Evolutionary conservation across 225 moss, liverwort and hornwort species (phyloP), one percentile per base, ranked within the genome.

Genomic region (Bryum argenteum): DNA sequence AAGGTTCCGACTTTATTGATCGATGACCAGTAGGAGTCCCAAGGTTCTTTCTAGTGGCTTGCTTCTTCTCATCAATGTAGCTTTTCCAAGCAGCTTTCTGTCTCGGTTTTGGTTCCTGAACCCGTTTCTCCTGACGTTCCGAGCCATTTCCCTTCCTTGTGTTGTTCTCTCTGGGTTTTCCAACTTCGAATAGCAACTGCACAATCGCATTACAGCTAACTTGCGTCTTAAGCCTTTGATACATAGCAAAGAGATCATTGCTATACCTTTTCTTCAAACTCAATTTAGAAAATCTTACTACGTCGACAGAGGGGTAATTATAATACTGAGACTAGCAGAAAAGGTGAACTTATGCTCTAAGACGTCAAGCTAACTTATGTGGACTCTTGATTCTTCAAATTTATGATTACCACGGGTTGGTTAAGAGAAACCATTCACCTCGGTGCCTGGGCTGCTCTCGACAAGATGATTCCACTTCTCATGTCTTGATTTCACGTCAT

Each of bases 21-120:
- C 57, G 67, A 58, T 61, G 42, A 4, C 55, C 72, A 58, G 38
- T 56, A 38, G 52, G 62, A 79, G 47, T n/a, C 65, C 80, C 86
- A 18, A 78, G 15, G 57, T 75, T 80, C 57, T 78, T 80, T 69
- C 61, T 54, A 52, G 60, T 72, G 22, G 50, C 65, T 62, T 77
- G 71, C 41, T 80, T 83, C 54, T 78, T 83, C 58, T 81, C 83
- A 78, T 76, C 83, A 54, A 83, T 75, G 26, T 87, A 87, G 54
- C 83, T 87, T 70, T 87, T 87, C 87, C 87, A 87, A 54, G 74
- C 83, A 66, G 83, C 87, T 78, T 73, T 83, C 20, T 78, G 64
- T 76, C 81, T 83, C 22, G 61, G 63, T 61, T 78, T 87, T 39
- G 81, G 75, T 73, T 81, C 80, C 69, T 80, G 79, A 51, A 75